Conservation (phyloP, 306 rosid genomes). For the Urtica urens region DNA sequence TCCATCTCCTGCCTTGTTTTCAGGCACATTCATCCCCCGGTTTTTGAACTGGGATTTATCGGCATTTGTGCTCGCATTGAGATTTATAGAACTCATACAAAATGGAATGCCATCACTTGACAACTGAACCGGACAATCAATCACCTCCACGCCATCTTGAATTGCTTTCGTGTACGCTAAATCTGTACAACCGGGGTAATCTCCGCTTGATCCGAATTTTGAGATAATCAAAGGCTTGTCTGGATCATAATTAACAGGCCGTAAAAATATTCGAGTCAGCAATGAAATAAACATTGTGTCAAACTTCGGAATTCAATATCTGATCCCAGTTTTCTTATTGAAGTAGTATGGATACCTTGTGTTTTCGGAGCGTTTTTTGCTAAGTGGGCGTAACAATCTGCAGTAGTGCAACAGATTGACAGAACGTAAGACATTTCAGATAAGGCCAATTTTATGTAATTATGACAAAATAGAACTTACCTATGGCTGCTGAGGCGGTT, state of each 20-base stretch:
- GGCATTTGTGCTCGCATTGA: constrained; percentile 48
- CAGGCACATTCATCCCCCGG: constrained; percentile 27
- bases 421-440: constrained; percentile 19
- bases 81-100: constrained; percentile 64
- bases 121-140: constrained; percentile 85
- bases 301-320: constrained; percentile 9
- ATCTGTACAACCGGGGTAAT: constrained; percentile 64
- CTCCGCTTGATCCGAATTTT: constrained; percentile 82
- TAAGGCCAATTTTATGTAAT: not conserved
- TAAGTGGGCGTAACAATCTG: constrained; percentile 76
- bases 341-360: no score
- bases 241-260: constrained; percentile 30
- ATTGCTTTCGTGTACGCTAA: constrained; percentile 53
- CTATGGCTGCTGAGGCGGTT: constrained; percentile 56
- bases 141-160: constrained; percentile 59
- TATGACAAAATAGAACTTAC: constrained; percentile 27
- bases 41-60: constrained; percentile 33
- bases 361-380: constrained; percentile 33
- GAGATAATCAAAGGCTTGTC: constrained; percentile 61
- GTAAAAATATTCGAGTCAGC: constrained; percentile 20
- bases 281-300: constrained; percentile 13
- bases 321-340: no score
- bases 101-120: constrained; percentile 67
- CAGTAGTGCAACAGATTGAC: no score
- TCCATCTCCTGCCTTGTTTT: constrained; percentile 42